Percentiles rank a stretch among this genome's conserved stretches.
These are phyloP conservation scores for Orobanche coerulescens DNA, from an alignment of 257 asterid species.

Conservation along the genomic window DNA sequence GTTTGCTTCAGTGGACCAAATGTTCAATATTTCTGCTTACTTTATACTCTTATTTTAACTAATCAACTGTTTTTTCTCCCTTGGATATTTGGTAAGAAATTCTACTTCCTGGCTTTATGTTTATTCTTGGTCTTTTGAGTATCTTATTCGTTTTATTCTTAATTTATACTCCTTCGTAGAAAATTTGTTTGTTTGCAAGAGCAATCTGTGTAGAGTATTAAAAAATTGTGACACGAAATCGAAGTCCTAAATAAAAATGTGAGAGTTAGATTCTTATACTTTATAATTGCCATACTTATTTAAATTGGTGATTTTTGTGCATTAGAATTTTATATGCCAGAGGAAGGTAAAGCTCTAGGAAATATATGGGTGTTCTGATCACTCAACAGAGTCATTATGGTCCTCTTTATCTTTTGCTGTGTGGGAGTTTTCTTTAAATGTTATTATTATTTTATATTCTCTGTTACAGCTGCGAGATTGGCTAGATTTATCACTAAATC, in stretches of 20 bases:
- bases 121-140: too few relatives aligned
- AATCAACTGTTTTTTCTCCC: not conserved
- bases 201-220: slow-evolving; percentile 3
- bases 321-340: slow-evolving; percentile 7
- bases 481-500: slow-evolving; percentile 85
- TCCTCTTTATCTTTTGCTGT: slow-evolving; percentile 5
- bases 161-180: too few relatives aligned
- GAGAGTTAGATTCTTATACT: not conserved
- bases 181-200: not conserved
- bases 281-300: not conserved
- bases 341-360: not conserved
- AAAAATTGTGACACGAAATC: slow-evolving; percentile 5
- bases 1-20: not conserved
- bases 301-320: slow-evolving; percentile 7
- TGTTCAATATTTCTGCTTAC: not conserved
- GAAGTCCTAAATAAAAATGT: slow-evolving; percentile 4
- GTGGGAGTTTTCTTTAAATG: slow-evolving; percentile 6
- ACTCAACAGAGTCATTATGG: not conserved
- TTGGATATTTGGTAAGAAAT: not conserved
- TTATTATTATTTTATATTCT: not conserved
- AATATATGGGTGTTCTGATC: slow-evolving; percentile 3
- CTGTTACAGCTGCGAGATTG: slow-evolving; percentile 72
- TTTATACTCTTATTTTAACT: not conserved
- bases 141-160: too few relatives aligned
- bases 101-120: too few relatives aligned